Base-by-base conservation (phyloP, 768 basidiomycete genomes). In the Cystobasidium onofrii region DNA sequence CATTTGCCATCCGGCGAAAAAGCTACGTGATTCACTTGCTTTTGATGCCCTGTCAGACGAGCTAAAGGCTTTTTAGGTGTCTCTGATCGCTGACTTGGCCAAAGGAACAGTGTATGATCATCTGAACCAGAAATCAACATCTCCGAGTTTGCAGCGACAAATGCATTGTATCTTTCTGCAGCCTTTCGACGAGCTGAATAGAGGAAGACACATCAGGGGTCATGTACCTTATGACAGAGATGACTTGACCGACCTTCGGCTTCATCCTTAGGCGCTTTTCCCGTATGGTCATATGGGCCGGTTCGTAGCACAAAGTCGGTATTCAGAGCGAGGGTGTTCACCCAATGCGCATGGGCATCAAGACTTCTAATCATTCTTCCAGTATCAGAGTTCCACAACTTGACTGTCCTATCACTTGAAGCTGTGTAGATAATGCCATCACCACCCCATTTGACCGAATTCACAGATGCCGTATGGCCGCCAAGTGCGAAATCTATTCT, bases 331-430 rank as follows among this genome's bases (percentile, higher is more conserved):
- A 99, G 86, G 0, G 94, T 98, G 23, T 94, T 99, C 9, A 99
- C 96, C 95, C 94, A 98, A 79, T 99, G 96, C 0, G 93, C 96
- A 78, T 99, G 95, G 75, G 97, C 93, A 81, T 91, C 92, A 31
- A 98, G 83, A 0, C 88, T 88, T 78, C 94, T 86, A 43, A 97
- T 83, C 31, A 87, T 86, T 80, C 87, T 89, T 0, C 94, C 95
- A 89, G 94, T 77, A n/a, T 85, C 88, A 10, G 90, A 90, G 80
- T 92, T 91, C 96, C 96, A 99, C 50, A 97, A 87, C 75, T 92
- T 87, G 25, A 98, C 92, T 1, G 91, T 94, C 18, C 94, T 84
- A 82, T 99, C 96, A 76, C 90, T 93, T 75, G 90, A 91, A 3
- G 92, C 96, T 0, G 96, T 97, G 81, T 97, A 99, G 34, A 98